phyloP scores from a whole-genome alignment of 2,329 filamentous ascomycete genomes.

The Leptographium flavum region DNA sequence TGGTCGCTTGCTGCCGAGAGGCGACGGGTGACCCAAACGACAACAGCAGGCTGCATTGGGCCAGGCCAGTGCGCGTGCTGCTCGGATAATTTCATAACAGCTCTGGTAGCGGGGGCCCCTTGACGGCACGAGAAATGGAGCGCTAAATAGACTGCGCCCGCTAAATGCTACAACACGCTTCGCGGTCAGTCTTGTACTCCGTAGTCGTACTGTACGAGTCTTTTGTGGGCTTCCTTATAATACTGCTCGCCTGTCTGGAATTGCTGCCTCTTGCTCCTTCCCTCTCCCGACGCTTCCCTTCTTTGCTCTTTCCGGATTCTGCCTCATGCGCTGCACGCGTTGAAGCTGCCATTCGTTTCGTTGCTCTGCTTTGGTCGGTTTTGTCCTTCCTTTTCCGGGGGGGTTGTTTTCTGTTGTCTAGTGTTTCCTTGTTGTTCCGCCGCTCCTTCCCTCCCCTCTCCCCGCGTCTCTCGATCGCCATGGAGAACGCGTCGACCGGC shows the following conservation, averaged over 20 bases:
- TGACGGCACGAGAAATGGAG: conserved; percentile 7
- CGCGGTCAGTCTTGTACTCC: conserved; percentile 9
- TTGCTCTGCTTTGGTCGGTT: not conserved
- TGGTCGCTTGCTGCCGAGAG: too few species aligned
- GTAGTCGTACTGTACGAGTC: conserved; percentile 4
- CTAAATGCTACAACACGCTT: conserved; percentile 12
- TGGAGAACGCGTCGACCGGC: conserved; percentile 6
- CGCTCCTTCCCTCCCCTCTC: not conserved
- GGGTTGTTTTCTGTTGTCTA: too few species aligned
- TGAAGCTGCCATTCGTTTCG: conserved; percentile 2
- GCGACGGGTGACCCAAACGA: too few species aligned
- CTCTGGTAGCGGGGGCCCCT: not conserved
- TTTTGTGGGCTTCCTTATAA: conserved; percentile 9
- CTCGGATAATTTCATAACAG: not conserved
- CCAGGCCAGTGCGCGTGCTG: not conserved
- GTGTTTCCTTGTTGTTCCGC: too few species aligned
- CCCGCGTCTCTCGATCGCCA: not conserved
- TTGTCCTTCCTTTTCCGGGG: not conserved
- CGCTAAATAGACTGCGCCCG: conserved; percentile 3
- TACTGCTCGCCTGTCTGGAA: conserved; percentile 10
- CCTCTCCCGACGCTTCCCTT: not conserved
- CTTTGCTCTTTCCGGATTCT: not conserved
- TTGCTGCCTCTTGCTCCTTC: not conserved
- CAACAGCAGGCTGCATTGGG: not conserved
- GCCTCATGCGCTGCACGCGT: not conserved